phyloP scores from a whole-genome alignment of 352 stramenopile genomes.

The Hyaloperonospora brassicae region DNA sequence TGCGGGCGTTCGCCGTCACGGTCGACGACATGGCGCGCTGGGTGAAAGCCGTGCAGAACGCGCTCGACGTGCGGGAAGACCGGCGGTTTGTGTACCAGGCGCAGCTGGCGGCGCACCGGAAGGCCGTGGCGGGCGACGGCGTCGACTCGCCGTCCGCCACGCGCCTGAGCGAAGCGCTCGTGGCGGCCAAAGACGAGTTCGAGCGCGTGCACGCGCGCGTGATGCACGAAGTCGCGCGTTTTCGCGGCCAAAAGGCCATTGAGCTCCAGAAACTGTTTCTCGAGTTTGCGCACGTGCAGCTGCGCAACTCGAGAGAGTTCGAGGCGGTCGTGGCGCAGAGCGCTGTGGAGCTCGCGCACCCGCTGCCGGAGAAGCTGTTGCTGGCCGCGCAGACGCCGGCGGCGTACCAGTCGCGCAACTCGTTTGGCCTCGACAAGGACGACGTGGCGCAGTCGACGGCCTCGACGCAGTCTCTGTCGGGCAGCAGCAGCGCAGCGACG shows the following conservation, averaged over 20 bases:
- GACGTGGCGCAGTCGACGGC: constrained; percentile 13
- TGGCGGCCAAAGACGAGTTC: constrained; percentile 67
- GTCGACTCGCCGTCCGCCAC: constrained; percentile 25
- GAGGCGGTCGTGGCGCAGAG: constrained; percentile 41
- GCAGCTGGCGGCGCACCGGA: constrained; percentile 47
- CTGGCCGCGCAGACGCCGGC: constrained; percentile 31
- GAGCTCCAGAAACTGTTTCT: constrained; percentile 69
- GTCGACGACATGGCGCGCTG: constrained; percentile 70
- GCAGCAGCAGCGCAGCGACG: background rate
- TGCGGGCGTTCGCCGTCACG: constrained; percentile 52
- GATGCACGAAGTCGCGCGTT: constrained; percentile 64
- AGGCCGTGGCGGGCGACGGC: constrained; percentile 20
- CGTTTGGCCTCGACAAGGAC: constrained; percentile 34
- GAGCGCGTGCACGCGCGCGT: constrained; percentile 68
- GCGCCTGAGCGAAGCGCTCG: constrained; percentile 38
- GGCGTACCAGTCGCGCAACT: constrained; percentile 36
- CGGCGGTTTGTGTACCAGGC: constrained; percentile 72
- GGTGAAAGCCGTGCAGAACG: constrained; percentile 62
- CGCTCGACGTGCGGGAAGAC: constrained; percentile 69
- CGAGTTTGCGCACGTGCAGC: constrained; percentile 56
- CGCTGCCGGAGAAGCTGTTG: constrained; percentile 33
- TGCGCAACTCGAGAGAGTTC: constrained; percentile 44
- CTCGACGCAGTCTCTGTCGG: background rate
- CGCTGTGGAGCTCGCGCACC: constrained; percentile 33
- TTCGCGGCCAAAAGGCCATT: constrained; percentile 62